These are phyloP conservation scores for Suillus ampliporus DNA, from an alignment of 768 basidiomycete genomes.

Conservation along the genomic window DNA sequence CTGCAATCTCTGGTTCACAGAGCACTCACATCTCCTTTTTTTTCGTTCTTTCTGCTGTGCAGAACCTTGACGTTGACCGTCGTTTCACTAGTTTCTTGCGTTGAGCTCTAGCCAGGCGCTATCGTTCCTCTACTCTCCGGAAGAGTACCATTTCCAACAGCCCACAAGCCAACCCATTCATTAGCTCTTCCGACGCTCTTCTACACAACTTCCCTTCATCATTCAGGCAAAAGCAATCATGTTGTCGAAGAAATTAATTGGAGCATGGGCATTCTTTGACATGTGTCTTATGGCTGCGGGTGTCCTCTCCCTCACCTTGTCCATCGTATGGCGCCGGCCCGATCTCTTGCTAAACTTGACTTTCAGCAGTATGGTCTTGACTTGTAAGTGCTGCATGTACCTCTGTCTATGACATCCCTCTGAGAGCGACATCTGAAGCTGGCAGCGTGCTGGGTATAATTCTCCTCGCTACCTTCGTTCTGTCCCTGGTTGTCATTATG, in stretches of 20 bases:
- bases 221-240: constrained; percentile 42
- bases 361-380: constrained; percentile 60
- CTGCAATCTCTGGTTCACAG: not conserved
- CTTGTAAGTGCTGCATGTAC: constrained; percentile 48
- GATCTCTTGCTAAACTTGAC: constrained; percentile 79
- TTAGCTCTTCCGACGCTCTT: constrained; percentile 2
- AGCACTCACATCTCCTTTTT: constrained; percentile 7
- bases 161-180: constrained; percentile 18
- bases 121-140: constrained; percentile 54
- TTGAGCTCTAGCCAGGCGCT: constrained; percentile 48
- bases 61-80: constrained; percentile 73
- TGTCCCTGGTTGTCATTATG: constrained; percentile 75
- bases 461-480: constrained; percentile 66
- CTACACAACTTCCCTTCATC: constrained; percentile 3
- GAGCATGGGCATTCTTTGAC: constrained; percentile 76
- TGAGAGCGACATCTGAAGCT: constrained; percentile 45
- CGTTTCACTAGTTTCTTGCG: constrained; percentile 42
- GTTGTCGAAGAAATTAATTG: constrained; percentile 75
- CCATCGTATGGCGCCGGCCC: constrained; percentile 71
- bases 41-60: constrained; percentile 44
- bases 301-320: constrained; percentile 64
- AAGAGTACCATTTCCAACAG: constrained; percentile 43
- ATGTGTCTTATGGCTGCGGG: constrained; percentile 74
- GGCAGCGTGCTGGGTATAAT: constrained; percentile 72
- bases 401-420: constrained; percentile 5